Evolutionary conservation across 176 grass and related monocot species (phyloP), one percentile per base, ranked within the genome.

Genomic region (Eleusine indica): DNA sequence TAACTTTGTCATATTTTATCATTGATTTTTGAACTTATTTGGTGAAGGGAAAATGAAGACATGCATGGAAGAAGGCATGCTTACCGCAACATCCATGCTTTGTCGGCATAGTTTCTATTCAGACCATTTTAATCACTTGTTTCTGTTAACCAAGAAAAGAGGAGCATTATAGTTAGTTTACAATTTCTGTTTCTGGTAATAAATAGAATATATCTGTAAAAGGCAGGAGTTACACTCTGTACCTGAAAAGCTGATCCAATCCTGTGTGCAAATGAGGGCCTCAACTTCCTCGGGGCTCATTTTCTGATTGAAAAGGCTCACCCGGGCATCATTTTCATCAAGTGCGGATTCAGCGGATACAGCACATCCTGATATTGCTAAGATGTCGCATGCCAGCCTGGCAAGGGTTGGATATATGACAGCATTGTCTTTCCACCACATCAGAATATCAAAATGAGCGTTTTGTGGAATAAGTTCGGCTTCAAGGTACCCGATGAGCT

Each of bases 391-490:
- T 13, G 83, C 83, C 29, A 85, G 0, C 41, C 40, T 63, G 21
- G 66, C 67, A 71, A 85, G 83, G 12, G 83, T 12, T 9, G 83
- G 75, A 13, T 85, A 85, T 17, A 1, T 30, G 0, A 29, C 18
- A 40, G 53, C 21, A 79, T 79, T 78, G 3, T 48, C 39, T 41
- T 71, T 85, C 75, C 83, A 85, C 83, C 83, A 79, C 38, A 52
- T 85, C 54, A 85, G 44, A 71, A 85, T 79, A 85, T 79, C 9
- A 4, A 85, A 79, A 63, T 6, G 7, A 1, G 16, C 54, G 40
- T 52, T 19, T 25, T 41, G 16, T 35, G 48, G 64, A 85, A 41
- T 10, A 44, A 70, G 3, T 6, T 47, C 65, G 41, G 5, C 73
- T 77, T 32, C 42, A 79, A 85, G 42, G 21, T 85, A 85, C 10